A percentile compares a stretch with the other conserved stretches of the same genome.
These are phyloP conservation scores for Albugo laibachii DNA, from an alignment of 352 stramenopile species.

Conservation along the genomic window DNA sequence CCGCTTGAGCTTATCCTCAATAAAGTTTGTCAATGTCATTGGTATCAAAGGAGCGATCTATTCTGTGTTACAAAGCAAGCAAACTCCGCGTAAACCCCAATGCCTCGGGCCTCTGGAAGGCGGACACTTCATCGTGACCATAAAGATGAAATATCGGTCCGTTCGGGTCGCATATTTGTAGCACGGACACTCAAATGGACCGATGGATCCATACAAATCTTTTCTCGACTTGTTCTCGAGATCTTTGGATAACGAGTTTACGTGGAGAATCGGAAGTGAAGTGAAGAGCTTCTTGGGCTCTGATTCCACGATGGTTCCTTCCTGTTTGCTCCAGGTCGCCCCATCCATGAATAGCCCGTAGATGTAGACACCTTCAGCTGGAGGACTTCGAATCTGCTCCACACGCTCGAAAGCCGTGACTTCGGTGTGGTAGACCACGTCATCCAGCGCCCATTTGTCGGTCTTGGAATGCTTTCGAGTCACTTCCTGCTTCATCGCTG, in stretches of 20 bases:
- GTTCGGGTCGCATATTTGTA: constrained; percentile 95
- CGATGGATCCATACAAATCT: constrained; percentile 81
- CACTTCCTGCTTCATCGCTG: constrained; percentile 98
- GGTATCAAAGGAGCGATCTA: too few species aligned
- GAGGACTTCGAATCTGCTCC: constrained; percentile 77
- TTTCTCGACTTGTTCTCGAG: constrained; percentile 84
- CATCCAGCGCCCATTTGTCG: constrained; percentile 95
- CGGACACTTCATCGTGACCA: constrained; percentile 83
- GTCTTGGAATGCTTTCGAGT: constrained; percentile 90
- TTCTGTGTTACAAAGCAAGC: constrained; percentile 89
- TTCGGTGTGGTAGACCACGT: constrained; percentile 95
- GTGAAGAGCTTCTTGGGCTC: constrained; percentile 95
- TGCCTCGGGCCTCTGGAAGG: constrained; percentile 80
- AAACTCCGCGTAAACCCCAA: constrained; percentile 87
- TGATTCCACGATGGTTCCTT: constrained; percentile 87
- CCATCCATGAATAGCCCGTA: constrained; percentile 96
- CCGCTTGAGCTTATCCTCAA: too few species aligned
- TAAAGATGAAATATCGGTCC: constrained; percentile 94
- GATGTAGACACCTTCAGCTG: constrained; percentile 92
- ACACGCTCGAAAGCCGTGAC: constrained; percentile 87
- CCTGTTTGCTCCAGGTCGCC: constrained; percentile 87
- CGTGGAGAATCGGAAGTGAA: constrained; percentile 87
- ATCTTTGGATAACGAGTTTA: constrained; percentile 90
- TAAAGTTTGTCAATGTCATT: too few species aligned
- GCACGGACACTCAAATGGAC: constrained; percentile 89